Evolutionary conservation across 2,329 filamentous ascomycete species (phyloP).

Genomic region (Verticillium nonalfalfae): DNA sequence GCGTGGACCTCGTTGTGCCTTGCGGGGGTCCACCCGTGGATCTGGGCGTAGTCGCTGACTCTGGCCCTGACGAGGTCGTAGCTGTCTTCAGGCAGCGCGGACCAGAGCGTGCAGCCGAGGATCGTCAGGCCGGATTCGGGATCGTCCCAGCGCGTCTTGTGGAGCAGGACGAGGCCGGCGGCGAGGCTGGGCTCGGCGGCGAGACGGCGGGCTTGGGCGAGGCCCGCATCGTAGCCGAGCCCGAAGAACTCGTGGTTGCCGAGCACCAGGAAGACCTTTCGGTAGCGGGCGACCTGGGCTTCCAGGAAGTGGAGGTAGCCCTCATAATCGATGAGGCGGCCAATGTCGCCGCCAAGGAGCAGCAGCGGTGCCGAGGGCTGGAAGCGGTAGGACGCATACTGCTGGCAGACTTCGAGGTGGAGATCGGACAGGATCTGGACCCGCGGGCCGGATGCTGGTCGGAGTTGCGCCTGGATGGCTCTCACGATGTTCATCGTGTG

Average conservation of each 20-base stretch:
- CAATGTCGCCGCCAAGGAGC: conserved; percentile 52
- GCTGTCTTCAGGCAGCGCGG: conserved; percentile 30
- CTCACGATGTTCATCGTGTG: no score
- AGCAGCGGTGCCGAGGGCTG: conserved; percentile 39
- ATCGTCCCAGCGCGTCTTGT: conserved; percentile 19
- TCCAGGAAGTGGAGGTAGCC: conserved; percentile 37
- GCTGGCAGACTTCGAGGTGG: conserved; percentile 42
- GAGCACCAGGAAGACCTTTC: conserved; percentile 41
- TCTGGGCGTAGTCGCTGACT: conserved; percentile 46
- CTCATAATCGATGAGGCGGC: conserved; percentile 31
- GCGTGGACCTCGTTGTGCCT: conserved; percentile 28
- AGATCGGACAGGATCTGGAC: conserved; percentile 51
- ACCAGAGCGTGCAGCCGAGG: conserved; percentile 39
- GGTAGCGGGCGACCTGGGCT: conserved; percentile 39
- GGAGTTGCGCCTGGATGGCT: no score
- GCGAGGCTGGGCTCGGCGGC: no score
- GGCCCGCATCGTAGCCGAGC: conserved; percentile 15
- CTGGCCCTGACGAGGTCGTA: conserved; percentile 29
- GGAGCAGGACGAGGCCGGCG: conserved; percentile 29
- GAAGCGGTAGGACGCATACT: conserved; percentile 45
- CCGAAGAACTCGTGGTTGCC: conserved; percentile 52
- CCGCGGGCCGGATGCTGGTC: no score
- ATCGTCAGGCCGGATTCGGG: conserved; percentile 19
- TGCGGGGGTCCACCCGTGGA: conserved; percentile 28
- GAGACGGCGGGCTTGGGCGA: no score